A percentile compares a stretch with the other conserved stretches of the same genome.
Evolutionary conservation across 2,329 filamentous ascomycete genomes (phyloP).

Genomic region (Neonectria punicea): DNA sequence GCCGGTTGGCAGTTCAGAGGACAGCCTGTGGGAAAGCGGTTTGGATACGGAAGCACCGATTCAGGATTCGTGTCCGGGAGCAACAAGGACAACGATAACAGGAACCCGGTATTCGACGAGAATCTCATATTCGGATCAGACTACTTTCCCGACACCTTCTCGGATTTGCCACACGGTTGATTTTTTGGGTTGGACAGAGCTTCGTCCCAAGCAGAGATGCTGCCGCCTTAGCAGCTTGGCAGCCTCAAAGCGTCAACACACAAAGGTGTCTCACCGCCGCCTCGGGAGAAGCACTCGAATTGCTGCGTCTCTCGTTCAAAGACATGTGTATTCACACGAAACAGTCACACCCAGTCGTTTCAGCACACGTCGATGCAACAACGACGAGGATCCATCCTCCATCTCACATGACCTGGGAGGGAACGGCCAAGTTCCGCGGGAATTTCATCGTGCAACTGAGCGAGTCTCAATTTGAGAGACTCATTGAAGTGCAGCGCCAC

Average conservation of each 20-base stretch:
- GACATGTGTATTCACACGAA: background rate
- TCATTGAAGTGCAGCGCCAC: background rate
- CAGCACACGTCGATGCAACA: background rate
- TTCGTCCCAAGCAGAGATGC: background rate
- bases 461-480: background rate
- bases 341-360: background rate
- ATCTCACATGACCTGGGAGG: background rate
- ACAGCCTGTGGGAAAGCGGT: background rate
- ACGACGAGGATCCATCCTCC: background rate
- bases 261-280: background rate
- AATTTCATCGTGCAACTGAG: background rate
- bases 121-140: background rate
- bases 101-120: background rate
- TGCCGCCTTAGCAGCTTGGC: background rate
- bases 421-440: background rate
- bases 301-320: background rate
- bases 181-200: background rate
- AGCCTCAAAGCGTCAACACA: background rate
- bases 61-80: background rate
- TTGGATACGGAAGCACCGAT: background rate
- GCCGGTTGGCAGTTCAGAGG: background rate
- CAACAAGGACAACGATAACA: background rate
- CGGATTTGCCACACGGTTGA: background rate
- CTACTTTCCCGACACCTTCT: background rate
- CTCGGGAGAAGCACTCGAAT: background rate